Evolutionary conservation across 805 yeast species (phyloP), one percentile per base, ranked within the genome.

Genomic region (Saccharomycopsis sp.): DNA sequence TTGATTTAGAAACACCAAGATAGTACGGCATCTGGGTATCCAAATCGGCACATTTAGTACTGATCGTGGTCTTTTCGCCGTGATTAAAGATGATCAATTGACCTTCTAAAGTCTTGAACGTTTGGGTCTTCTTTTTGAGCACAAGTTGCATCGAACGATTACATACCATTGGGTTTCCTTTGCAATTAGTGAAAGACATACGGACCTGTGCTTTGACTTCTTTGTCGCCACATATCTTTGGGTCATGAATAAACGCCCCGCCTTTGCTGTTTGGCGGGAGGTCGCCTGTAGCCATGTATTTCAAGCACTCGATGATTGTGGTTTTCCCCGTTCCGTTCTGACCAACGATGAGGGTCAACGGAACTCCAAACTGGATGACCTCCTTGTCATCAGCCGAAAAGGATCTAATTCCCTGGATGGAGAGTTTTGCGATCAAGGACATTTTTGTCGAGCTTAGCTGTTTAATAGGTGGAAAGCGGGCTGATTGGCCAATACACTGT

Each of bases 291-390:
- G 99, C 90, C 20, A 96, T 93, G 71, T 91, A 94, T 68, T 91
- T 82, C 61, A 94, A 76, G 69, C 97, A 91, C 71, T 94, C 99
- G 62, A 94, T 96, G 58, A 94, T 85, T 0, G 98, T 92, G 0
- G 98, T 94, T 69, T 94, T 93, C 9, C 99, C 99, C 29, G 96
- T 87, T 35, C 99, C 98, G 72, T 94, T 94, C 55, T 87, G 87
- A 0, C 99, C 99, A 29, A 96, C 96, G 56, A 94, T 93, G 53
- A 94, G 76, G 0, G 99, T 94, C 68, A 94, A 73, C 0, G 99
- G 99, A 53, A 82, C 81, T 15, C 92, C 91, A 72, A 94, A 94
- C 67, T 88, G 89, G 60, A 94, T 89, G 0, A 92, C 85, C 68
- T 94, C 97, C 34, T 89, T 78, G 52, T 83, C 83, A 64, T 85